Percentiles rank a stretch among this genome's conserved stretches.
phyloP scores from a whole-genome alignment of 345 rosid genomes.

The Noccaea caerulescens region DNA sequence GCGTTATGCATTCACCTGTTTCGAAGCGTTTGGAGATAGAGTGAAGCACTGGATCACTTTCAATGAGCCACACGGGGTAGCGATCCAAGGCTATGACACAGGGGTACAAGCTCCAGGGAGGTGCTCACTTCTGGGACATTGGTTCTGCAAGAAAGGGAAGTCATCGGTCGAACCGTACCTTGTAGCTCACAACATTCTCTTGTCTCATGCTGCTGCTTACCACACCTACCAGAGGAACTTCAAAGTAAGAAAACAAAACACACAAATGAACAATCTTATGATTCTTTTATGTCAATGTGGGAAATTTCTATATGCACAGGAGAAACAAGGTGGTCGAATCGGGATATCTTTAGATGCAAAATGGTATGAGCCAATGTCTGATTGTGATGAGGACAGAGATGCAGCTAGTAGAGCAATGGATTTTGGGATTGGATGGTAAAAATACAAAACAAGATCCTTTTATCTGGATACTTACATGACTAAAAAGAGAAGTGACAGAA shows the following conservation, averaged over 20 bases:
- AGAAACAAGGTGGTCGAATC: conserved; percentile 66
- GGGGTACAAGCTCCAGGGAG: conserved; percentile 98
- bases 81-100: conserved; percentile 87
- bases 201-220: conserved; percentile 85
- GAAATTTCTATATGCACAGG: conserved; percentile 43
- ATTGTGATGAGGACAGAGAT: conserved; percentile 71
- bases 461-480: not conserved
- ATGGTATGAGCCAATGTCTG: conserved; percentile 81
- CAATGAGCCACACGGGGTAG: conserved; percentile 85
- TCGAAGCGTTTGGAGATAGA: conserved; percentile 81
- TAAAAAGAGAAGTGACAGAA: conserved; percentile 12
- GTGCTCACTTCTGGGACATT: conserved; percentile 76
- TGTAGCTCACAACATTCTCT: conserved; percentile 83
- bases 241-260: conserved; percentile 53
- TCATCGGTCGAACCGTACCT: conserved; percentile 78
- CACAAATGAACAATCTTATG: conserved; percentile 4
- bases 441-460: conserved; percentile 7
- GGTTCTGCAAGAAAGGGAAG: conserved; percentile 75
- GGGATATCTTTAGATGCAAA: conserved; percentile 84
- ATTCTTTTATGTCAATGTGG: not conserved
- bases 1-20: conserved; percentile 78
- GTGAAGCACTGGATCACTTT: conserved; percentile 92
- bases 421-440: conserved; percentile 81
- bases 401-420: conserved; percentile 87
- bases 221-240: conserved; percentile 61